Evolutionary conservation across 306 rosid genomes (phyloP).

Genomic region (Corylus americana): DNA sequence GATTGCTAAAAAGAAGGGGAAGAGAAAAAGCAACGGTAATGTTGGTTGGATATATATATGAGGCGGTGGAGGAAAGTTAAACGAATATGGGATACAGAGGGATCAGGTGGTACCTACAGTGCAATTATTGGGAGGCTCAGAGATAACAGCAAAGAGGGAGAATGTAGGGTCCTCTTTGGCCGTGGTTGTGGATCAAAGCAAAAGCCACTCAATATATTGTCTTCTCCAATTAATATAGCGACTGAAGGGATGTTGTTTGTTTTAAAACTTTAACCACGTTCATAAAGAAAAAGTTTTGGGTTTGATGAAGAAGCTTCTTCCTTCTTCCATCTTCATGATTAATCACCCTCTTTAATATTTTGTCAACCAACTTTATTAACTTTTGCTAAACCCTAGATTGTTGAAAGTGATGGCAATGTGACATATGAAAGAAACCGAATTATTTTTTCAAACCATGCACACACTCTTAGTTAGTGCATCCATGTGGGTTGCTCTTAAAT

Average conservation of each 20-base stretch:
- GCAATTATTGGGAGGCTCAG: constrained; percentile 40
- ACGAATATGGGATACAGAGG: constrained; percentile 7
- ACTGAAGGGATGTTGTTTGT: not conserved
- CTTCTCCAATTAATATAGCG: constrained; percentile 11
- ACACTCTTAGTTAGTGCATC: not conserved
- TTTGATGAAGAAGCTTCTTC: constrained; percentile 30
- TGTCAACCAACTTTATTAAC: constrained; percentile 28
- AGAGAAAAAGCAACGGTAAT: not conserved
- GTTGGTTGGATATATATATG: too few species aligned
- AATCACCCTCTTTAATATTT: constrained; percentile 25
- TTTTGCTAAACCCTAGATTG: constrained; percentile 27
- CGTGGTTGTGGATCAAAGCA: constrained; percentile 28
- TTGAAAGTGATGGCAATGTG: constrained; percentile 30
- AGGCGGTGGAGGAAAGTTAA: not conserved
- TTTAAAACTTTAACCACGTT: constrained; percentile 18
- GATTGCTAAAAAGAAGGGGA: not conserved
- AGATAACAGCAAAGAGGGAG: constrained; percentile 22
- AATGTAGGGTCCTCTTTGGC: constrained; percentile 16
- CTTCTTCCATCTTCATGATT: not conserved
- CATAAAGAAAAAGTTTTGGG: not conserved
- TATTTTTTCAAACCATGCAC: constrained; percentile 1
- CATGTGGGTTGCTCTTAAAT: too few species aligned
- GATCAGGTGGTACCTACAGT: constrained; percentile 4
- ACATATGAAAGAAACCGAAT: constrained; percentile 13
- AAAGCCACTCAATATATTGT: constrained; percentile 7